A percentile compares a stretch with the other conserved stretches of the same genome.
Evolutionary conservation across 78 protist genomes (phyloP).

Genomic region (Emiliania huxleyi): DNA sequence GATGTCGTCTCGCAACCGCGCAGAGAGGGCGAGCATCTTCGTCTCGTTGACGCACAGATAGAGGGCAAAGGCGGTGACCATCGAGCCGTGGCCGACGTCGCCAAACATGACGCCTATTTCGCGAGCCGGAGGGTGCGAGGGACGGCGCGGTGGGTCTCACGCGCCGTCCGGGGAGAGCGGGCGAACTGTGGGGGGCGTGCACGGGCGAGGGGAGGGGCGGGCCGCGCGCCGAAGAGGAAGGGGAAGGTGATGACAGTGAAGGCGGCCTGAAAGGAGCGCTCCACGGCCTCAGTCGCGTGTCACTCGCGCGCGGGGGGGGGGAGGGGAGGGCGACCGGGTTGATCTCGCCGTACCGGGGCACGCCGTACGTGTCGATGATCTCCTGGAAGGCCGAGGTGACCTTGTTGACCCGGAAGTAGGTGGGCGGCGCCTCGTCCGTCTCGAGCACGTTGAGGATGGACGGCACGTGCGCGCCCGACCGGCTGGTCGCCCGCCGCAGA

Average conservation of each 20-base stretch:
- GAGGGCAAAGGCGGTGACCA: conserved; percentile 48
- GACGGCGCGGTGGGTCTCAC: too few species aligned
- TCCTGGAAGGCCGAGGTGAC: conserved; percentile 80
- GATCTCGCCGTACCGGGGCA: conserved; percentile 91
- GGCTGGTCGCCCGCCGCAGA: neutral
- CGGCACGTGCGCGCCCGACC: neutral
- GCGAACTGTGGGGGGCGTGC: too few species aligned
- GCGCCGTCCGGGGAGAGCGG: too few species aligned
- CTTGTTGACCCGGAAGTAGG: conserved; percentile 83
- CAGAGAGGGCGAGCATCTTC: neutral
- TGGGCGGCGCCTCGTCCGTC: conserved; percentile 87
- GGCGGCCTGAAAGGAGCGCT: conserved; percentile 45
- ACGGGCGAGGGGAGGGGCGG: too few species aligned
- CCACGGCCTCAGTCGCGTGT: neutral
- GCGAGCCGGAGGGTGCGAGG: too few species aligned
- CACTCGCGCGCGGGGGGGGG: neutral
- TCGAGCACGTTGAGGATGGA: conserved; percentile 65
- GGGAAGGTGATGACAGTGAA: conserved; percentile 98
- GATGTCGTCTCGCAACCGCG: neutral
- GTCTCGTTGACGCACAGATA: neutral
- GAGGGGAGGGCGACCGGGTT: too few species aligned
- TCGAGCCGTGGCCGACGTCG: conserved; percentile 98
- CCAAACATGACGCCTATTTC: conserved; percentile 99
- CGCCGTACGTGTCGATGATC: conserved; percentile 87
- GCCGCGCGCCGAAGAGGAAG: conserved; percentile 99